Conservation (phyloP, 1,284 basidiomycete species). For the Phenoliferia sp. region DNA sequence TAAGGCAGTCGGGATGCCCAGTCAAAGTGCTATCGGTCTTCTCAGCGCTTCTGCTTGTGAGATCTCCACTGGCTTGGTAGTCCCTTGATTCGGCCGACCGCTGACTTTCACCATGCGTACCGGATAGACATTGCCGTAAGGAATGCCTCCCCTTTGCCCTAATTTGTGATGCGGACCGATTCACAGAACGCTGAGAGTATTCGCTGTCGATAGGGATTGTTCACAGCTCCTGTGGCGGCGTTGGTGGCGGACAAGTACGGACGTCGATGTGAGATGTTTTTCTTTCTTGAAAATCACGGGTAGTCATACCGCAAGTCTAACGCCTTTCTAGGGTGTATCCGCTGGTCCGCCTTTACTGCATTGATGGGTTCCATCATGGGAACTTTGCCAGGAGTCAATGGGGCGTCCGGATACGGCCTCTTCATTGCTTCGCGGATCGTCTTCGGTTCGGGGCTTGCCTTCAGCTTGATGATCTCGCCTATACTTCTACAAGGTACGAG, state of each 20-base stretch:
- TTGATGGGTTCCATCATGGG: constrained; percentile 13
- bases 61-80: too few relatives aligned
- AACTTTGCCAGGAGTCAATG: not conserved
- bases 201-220: not conserved
- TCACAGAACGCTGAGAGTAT: too few relatives aligned
- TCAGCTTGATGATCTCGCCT: constrained; percentile 17
- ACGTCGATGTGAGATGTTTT: not conserved
- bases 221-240: constrained; percentile 15
- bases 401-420: constrained; percentile 1
- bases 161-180: too few relatives aligned
- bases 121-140: constrained; percentile 3
- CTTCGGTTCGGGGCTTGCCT: constrained; percentile 19
- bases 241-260: constrained; percentile 15
- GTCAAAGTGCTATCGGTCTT: constrained; percentile 8
- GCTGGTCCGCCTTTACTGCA: constrained; percentile 9
- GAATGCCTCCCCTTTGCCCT: too few relatives aligned
- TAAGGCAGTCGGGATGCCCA: constrained; percentile 7
- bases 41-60: constrained; percentile 8
- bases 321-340: constrained; percentile 7
- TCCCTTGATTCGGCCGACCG: too few relatives aligned
- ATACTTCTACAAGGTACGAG: constrained; percentile 22
- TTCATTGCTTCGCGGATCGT: constrained; percentile 8
- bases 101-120: not conserved
- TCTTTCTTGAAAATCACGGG: not conserved
- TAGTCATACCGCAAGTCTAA: too few relatives aligned